phyloP scores from a whole-genome alignment of 352 stramenopile species.

The Aphanomyces invadans region DNA sequence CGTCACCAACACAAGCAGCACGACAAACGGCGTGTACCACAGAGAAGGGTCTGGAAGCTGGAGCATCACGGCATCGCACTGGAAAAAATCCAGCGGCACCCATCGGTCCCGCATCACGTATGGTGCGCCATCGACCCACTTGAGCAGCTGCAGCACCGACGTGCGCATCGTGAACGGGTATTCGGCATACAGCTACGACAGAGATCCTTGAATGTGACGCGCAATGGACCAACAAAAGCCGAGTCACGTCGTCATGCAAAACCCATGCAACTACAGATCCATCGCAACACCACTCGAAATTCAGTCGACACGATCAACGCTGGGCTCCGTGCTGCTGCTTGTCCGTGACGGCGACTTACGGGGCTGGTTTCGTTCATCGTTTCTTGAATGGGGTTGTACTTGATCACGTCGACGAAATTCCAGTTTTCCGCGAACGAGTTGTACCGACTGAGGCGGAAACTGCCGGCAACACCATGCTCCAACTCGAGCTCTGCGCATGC shows the following conservation, averaged over 20 bases:
- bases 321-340: too few relatives aligned
- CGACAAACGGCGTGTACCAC: too few relatives aligned
- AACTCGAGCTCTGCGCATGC: slow-evolving; percentile 49
- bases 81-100: slow-evolving; percentile 53
- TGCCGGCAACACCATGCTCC: slow-evolving; percentile 53
- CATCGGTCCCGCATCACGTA: slow-evolving; percentile 65
- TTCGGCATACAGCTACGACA: slow-evolving; percentile 34
- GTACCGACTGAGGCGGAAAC: slow-evolving; percentile 71
- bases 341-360: too few relatives aligned
- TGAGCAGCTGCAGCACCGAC: slow-evolving; percentile 60
- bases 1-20: neutral
- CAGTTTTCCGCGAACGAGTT: slow-evolving; percentile 80
- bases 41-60: slow-evolving; percentile 42
- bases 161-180: slow-evolving; percentile 70
- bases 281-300: too few relatives aligned
- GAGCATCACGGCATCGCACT: slow-evolving; percentile 68
- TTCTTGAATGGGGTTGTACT: slow-evolving; percentile 65
- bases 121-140: slow-evolving; percentile 66
- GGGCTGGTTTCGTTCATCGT: too few relatives aligned
- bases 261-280: too few relatives aligned
- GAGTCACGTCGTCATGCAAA: too few relatives aligned
- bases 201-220: too few relatives aligned
- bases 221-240: too few relatives aligned
- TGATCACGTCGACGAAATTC: slow-evolving; percentile 77
- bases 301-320: too few relatives aligned